phyloP scores from a whole-genome alignment of 1,284 basidiomycete genomes.

The Leccinum fallax region DNA sequence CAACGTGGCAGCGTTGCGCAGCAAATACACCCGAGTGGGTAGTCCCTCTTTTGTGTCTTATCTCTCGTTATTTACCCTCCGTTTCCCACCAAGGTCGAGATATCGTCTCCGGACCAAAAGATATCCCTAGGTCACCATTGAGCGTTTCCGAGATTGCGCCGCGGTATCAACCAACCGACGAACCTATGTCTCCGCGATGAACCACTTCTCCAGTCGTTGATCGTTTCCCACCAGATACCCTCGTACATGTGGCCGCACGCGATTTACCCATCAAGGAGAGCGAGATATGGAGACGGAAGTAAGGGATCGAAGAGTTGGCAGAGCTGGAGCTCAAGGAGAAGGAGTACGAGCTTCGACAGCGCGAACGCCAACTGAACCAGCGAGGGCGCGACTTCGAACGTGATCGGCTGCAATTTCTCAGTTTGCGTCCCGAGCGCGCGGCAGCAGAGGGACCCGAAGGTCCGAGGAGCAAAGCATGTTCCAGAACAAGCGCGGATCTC shows the following conservation, averaged over 20 bases:
- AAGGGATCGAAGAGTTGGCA: slow-evolving; percentile 51
- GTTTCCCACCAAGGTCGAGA: slow-evolving; percentile 43
- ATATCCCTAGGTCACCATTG: slow-evolving; percentile 59
- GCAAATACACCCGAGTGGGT: slow-evolving; percentile 60
- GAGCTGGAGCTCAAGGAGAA: slow-evolving; percentile 55
- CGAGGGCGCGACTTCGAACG: slow-evolving; percentile 55
- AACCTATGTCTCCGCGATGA: slow-evolving; percentile 38
- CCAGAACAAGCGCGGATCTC: slow-evolving; percentile 39
- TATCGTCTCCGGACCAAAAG: slow-evolving; percentile 56
- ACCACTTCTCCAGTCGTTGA: slow-evolving; percentile 29
- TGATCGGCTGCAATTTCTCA: slow-evolving; percentile 46
- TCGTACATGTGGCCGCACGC: slow-evolving; percentile 12
- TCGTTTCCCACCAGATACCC: slow-evolving; percentile 22
- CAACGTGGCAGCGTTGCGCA: slow-evolving; percentile 68
- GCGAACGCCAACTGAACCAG: slow-evolving; percentile 61
- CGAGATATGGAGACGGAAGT: slow-evolving; percentile 20
- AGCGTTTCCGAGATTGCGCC: slow-evolving; percentile 67
- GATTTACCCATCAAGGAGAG: slow-evolving; percentile 34
- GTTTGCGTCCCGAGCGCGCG: slow-evolving; percentile 30
- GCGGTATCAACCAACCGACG: slow-evolving; percentile 54
- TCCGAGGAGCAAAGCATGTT: slow-evolving; percentile 45
- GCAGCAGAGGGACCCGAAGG: slow-evolving; percentile 28
- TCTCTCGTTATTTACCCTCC: slow-evolving; percentile 8
- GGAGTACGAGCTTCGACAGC: slow-evolving; percentile 54
- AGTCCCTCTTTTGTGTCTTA: slow-evolving; percentile 27